phyloP scores from a whole-genome alignment of 2,329 filamentous ascomycete species.

The Scytalidium sp. region DNA sequence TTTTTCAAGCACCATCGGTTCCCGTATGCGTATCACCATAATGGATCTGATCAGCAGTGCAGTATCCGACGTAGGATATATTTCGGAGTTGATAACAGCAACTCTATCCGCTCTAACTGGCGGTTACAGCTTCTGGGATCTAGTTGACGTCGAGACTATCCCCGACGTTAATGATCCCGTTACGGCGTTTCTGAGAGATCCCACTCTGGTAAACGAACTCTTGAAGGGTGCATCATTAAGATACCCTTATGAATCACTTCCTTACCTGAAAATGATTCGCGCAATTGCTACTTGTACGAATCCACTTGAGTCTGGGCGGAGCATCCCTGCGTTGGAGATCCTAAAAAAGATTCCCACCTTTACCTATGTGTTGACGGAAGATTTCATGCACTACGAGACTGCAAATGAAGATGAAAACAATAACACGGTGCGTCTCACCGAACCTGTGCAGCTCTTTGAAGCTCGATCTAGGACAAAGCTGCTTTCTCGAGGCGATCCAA shows the following conservation, averaged over 20 bases:
- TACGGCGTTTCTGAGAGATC: slow-evolving; percentile 32
- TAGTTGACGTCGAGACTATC: slow-evolving; percentile 42
- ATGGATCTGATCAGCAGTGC: slow-evolving; percentile 28
- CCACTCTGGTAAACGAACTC: slow-evolving; percentile 5
- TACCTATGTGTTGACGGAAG: slow-evolving; percentile 70
- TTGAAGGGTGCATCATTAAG: slow-evolving; percentile 70
- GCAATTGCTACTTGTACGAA: slow-evolving; percentile 53
- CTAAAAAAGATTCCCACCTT: slow-evolving; percentile 70
- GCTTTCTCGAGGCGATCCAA: slow-evolving; percentile 3
- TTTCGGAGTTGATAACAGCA: slow-evolving; percentile 29
- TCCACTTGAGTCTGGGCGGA: slow-evolving; percentile 28
- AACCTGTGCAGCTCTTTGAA: slow-evolving; percentile 62
- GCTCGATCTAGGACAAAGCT: slow-evolving; percentile 30
- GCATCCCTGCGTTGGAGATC: slow-evolving; percentile 54
- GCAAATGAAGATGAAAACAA: slow-evolving; percentile 83
- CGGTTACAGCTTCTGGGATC: slow-evolving; percentile 28
- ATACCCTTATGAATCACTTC: slow-evolving; percentile 82
- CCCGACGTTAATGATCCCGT: slow-evolving; percentile 45
- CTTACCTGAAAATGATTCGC: slow-evolving; percentile 71
- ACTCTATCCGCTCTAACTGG: slow-evolving; percentile 25
- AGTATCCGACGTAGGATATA: slow-evolving; percentile 28
- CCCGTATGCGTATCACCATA: slow-evolving; percentile 31
- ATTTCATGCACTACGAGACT: slow-evolving; percentile 73
- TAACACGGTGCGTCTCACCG: slow-evolving; percentile 69
- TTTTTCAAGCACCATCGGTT: slow-evolving; percentile 36